phyloP scores from a whole-genome alignment of 208 protist genomes.

The Trypanosomatidae sp. region DNA sequence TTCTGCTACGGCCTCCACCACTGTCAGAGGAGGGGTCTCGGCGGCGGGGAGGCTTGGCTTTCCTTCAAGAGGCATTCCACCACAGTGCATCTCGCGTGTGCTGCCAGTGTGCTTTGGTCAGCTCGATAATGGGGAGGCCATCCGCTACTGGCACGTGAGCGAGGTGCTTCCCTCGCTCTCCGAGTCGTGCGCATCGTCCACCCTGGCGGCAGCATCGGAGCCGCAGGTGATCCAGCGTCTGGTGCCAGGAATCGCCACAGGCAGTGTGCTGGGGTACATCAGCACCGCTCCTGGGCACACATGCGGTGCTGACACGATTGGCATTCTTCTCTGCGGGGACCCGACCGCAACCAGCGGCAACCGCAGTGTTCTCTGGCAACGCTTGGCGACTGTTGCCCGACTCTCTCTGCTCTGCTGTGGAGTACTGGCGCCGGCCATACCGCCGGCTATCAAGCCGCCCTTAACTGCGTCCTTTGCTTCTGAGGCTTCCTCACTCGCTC shows the following conservation, averaged over 20 bases:
- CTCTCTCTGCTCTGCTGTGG: slow-evolving; percentile 20
- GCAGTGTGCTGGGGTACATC: slow-evolving; percentile 24
- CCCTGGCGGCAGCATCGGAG: slow-evolving; percentile 6
- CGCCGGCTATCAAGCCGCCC: slow-evolving; percentile 1
- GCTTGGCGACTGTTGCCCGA: slow-evolving; percentile 7
- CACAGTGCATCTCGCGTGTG: slow-evolving; percentile 16
- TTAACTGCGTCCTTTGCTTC: background rate
- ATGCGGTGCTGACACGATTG: slow-evolving; percentile 14
- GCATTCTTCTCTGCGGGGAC: slow-evolving; percentile 2
- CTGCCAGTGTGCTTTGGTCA: slow-evolving; percentile 60
- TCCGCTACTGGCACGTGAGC: slow-evolving; percentile 53
- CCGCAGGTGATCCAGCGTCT: slow-evolving; percentile 25
- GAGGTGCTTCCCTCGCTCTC: slow-evolving; percentile 44
- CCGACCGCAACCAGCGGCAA: background rate
- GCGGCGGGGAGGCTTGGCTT: background rate
- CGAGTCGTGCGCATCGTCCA: slow-evolving; percentile 20
- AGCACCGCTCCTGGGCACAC: slow-evolving; percentile 11
- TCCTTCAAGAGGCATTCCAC: background rate
- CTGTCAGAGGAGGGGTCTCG: no score
- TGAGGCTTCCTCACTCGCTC: background rate
- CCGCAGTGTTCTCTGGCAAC: slow-evolving; percentile 10
- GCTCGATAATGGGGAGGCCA: slow-evolving; percentile 50
- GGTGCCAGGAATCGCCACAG: slow-evolving; percentile 5
- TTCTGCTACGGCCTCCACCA: background rate
- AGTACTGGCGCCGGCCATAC: slow-evolving; percentile 15